Evolutionary conservation across 192 early-diverging fungal genomes (phyloP).

Genomic region (Coemansia sp.): DNA sequence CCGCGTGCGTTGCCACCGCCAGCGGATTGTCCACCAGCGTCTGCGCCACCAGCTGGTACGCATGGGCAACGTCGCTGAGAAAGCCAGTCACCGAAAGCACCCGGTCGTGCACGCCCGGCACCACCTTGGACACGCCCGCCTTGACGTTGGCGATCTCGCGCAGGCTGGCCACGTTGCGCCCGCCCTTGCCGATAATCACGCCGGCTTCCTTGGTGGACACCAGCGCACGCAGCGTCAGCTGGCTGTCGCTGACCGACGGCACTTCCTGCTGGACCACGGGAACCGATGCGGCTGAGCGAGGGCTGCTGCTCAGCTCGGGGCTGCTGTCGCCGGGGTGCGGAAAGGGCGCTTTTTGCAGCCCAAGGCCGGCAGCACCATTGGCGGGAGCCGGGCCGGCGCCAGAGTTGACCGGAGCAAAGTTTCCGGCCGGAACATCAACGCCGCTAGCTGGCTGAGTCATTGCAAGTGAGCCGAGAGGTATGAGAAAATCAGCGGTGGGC

Average conservation of each 20-base stretch:
- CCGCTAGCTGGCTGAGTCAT: slow-evolving; percentile 35
- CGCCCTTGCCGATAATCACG: slow-evolving; percentile 86
- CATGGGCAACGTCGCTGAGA: slow-evolving; percentile 71
- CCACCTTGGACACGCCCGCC: slow-evolving; percentile 88
- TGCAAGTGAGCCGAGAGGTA: neutral
- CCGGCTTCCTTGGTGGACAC: slow-evolving; percentile 93
- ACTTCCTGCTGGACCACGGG: slow-evolving; percentile 16
- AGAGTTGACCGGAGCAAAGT: neutral
- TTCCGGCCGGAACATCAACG: slow-evolving; percentile 13
- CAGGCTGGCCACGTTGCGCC: slow-evolving; percentile 87
- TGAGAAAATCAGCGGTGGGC: slow-evolving; percentile 1
- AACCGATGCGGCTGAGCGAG: slow-evolving; percentile 8
- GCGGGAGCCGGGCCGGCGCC: neutral
- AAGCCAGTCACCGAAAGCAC: slow-evolving; percentile 73
- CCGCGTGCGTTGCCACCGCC: slow-evolving; percentile 45
- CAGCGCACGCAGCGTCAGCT: slow-evolving; percentile 80
- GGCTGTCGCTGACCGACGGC: slow-evolving; percentile 54
- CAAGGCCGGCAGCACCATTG: slow-evolving; percentile 10
- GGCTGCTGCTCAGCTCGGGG: slow-evolving; percentile 22
- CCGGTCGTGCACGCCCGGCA: slow-evolving; percentile 83
- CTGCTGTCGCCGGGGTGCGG: slow-evolving; percentile 28
- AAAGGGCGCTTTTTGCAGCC: slow-evolving; percentile 25
- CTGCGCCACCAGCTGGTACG: slow-evolving; percentile 81
- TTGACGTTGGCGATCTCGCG: slow-evolving; percentile 81
- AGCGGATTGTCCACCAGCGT: slow-evolving; percentile 75